Percentiles rank a stretch among this genome's conserved stretches.
Conservation (phyloP, 176 grass and related monocot species). For the Puccinellia tenuiflora region DNA sequence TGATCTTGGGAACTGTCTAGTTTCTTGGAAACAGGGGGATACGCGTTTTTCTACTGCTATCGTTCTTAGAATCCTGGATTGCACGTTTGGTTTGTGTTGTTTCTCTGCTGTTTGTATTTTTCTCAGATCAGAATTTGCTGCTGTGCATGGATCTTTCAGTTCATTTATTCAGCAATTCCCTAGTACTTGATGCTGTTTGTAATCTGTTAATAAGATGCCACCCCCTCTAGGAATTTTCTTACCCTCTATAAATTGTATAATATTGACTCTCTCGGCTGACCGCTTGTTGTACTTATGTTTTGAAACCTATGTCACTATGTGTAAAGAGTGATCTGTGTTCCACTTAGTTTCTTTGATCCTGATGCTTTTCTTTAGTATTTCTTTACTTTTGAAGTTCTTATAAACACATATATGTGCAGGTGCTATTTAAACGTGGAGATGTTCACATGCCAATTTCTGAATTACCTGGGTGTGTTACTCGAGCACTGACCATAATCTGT, state of each 20-base stretch:
- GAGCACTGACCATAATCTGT: background rate
- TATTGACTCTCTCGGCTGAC: background rate
- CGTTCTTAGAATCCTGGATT: background rate
- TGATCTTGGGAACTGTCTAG: background rate
- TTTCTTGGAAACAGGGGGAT: background rate
- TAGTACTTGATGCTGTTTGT: background rate
- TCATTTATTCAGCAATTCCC: constrained; percentile 9
- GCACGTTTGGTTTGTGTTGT: background rate
- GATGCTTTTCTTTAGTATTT: constrained; percentile 6
- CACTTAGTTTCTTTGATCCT: background rate
- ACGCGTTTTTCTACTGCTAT: background rate
- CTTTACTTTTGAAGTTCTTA: background rate
- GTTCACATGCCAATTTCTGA: constrained; percentile 46
- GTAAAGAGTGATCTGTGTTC: background rate
- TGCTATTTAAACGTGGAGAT: constrained; percentile 44
- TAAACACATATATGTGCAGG: constrained; percentile 27
- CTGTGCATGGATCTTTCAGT: background rate
- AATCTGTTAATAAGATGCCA: background rate
- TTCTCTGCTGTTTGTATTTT: background rate
- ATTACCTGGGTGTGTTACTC: constrained; percentile 50
- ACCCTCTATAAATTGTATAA: background rate
- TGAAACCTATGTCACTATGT: background rate
- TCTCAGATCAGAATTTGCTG: background rate
- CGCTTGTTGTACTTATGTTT: background rate
- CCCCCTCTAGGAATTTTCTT: background rate